Evolutionary conservation across 495 filamentous ascomycete genomes (phyloP).

Genomic region (Xylaria grammica): DNA sequence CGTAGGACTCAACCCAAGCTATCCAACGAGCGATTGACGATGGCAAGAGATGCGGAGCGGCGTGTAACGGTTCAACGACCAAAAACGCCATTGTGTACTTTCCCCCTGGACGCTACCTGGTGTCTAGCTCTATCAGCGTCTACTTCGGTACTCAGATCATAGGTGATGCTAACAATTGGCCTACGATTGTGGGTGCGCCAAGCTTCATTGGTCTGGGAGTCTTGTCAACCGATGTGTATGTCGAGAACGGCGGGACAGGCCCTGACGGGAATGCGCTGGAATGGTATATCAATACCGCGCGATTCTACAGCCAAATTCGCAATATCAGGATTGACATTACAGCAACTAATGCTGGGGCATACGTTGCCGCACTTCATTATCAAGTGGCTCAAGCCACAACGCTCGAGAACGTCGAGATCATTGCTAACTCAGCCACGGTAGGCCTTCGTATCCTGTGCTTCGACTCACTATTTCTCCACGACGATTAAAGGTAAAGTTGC

Average conservation of each 20-base stretch:
- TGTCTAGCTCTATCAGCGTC: constrained; percentile 57
- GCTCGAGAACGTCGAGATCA: constrained; percentile 69
- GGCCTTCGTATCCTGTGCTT: neutral
- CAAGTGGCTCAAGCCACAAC: constrained; percentile 77
- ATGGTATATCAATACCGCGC: constrained; percentile 65
- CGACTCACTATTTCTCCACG: no score
- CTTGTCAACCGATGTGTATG: constrained; percentile 71
- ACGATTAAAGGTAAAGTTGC: neutral
- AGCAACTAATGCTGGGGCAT: constrained; percentile 41
- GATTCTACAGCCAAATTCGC: constrained; percentile 76
- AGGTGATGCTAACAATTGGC: constrained; percentile 59
- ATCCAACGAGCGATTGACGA: constrained; percentile 67
- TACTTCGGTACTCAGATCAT: constrained; percentile 64
- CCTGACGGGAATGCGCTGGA: constrained; percentile 58
- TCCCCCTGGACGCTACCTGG: constrained; percentile 61
- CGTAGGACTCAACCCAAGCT: constrained; percentile 62
- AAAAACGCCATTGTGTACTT: constrained; percentile 64
- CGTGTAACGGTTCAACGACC: constrained; percentile 63
- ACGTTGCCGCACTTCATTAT: constrained; percentile 65
- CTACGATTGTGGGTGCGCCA: constrained; percentile 62
- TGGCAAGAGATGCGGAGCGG: constrained; percentile 61
- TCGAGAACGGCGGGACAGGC: constrained; percentile 29
- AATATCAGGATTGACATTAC: constrained; percentile 77
- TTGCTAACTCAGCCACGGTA: constrained; percentile 44
- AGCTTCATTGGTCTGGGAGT: constrained; percentile 70